Base-by-base conservation (phyloP, 2,329 filamentous ascomycete species). In the Colletotrichum sp. region DNA sequence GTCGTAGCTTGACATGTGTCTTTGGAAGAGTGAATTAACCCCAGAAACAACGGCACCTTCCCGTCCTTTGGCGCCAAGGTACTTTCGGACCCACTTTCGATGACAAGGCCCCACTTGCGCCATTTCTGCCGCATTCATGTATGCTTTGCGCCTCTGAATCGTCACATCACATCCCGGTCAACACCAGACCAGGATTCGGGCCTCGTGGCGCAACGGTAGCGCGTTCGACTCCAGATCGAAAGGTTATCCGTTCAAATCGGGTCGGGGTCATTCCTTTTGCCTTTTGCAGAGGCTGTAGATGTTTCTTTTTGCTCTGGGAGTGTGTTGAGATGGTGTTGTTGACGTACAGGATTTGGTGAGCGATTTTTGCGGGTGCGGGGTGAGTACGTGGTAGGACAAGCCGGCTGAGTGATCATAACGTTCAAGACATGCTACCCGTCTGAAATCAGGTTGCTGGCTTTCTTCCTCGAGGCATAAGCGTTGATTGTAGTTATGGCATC, bases 161-260 rank as follows among this genome's bases (percentile, higher is more conserved):
- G 28, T 66, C 72, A 67, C 52, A 6, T 6, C 22, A 55, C 22
- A 30, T 32, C 32, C n/a, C 12, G 8, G 8, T 24, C 26, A 34
- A 2, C 1, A 9, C 4, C 55, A 55, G 4, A 4, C 5, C 9
- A 4, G 22, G 18, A 24, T 2, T 8, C 3, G 32, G 59, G 73
- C 73, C 73, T 39, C 52, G 30, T 75, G 73, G 73, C 73, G 69
- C 73, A 75, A 75, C 63, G 73, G 73, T 73, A 75, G 73, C 69
- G 73, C 73, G 63, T 75, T 73, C 69, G 73, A 75, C 73, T 75
- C 73, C 73, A 75, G 73, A 75, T 75, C 72, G 69, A 72, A 75
- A 75, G 72, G 72, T 72, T 75, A 75, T 73, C 73, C 57, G 73
- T 75, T 75, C 73, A 64, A 75, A 75, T 75, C 73, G 44, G 73